Conservation (phyloP, 352 stramenopile species). For the Globisporangium polare region DNA sequence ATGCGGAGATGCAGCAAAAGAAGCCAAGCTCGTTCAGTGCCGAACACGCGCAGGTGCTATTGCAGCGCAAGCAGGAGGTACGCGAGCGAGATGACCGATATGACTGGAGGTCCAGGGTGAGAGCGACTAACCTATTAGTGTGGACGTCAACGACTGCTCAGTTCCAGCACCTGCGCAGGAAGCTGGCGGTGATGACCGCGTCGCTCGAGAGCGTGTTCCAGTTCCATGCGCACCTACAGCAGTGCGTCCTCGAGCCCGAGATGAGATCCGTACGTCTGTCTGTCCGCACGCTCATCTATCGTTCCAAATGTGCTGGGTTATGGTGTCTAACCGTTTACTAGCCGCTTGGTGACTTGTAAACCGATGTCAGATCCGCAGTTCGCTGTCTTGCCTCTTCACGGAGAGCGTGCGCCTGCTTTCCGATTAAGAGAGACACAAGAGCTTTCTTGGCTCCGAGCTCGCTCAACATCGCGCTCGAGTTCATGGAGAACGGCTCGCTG, state of each 20-base stretch:
- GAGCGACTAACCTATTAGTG: not conserved
- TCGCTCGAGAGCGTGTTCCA: conserved; percentile 47
- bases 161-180: conserved; percentile 30
- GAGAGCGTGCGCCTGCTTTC: not conserved
- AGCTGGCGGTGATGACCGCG: conserved; percentile 27
- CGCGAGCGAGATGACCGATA: not conserved
- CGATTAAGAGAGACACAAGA: not conserved
- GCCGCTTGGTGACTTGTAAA: not conserved
- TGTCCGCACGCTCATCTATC: not conserved
- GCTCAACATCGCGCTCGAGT: too few species aligned
- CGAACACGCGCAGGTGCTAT: not conserved
- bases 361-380: not conserved
- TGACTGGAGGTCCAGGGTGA: not conserved
- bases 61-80: conserved; percentile 14
- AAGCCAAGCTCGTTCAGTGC: not conserved
- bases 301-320: not conserved
- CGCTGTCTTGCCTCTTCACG: not conserved
- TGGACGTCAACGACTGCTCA: conserved; percentile 6
- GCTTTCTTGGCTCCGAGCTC: too few species aligned
- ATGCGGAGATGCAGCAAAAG: not conserved
- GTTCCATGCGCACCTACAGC: conserved; percentile 40
- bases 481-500: too few species aligned
- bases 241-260: conserved; percentile 38
- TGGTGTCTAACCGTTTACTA: not conserved
- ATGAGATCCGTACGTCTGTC: conserved; percentile 23